Percentiles rank a stretch among this genome's conserved stretches.
phyloP scores from a whole-genome alignment of 495 filamentous ascomycete genomes.

The Trichocladium uniseriatum region DNA sequence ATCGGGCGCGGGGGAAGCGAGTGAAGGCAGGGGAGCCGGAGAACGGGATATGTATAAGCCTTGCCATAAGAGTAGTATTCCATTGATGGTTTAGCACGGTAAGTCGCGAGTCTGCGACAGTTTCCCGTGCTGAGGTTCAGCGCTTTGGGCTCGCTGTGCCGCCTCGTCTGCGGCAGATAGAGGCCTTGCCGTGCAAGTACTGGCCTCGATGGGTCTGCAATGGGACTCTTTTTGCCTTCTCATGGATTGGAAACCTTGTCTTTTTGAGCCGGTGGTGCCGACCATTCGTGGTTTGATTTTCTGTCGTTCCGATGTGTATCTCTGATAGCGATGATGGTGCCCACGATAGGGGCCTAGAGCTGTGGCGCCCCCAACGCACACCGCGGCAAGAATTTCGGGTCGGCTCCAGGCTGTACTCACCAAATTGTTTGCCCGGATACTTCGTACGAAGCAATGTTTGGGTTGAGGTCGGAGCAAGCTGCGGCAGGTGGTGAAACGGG shows the following conservation, averaged over 20 bases:
- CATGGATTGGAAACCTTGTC: too few relatives aligned
- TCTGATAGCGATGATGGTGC: too few relatives aligned
- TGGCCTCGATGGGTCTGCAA: too few relatives aligned
- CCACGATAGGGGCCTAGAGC: too few relatives aligned
- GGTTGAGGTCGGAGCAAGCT: constrained; percentile 3
- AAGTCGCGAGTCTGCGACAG: constrained; percentile 15
- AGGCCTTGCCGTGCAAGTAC: not conserved
- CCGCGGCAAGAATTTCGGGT: not conserved
- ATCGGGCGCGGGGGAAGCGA: not conserved
- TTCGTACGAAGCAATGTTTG: not conserved
- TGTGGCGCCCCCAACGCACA: too few relatives aligned
- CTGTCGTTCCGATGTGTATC: too few relatives aligned
- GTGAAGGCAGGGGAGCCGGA: too few relatives aligned
- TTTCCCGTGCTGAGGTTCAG: constrained; percentile 14
- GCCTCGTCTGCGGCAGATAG: constrained; percentile 12
- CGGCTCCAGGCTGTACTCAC: constrained; percentile 2
- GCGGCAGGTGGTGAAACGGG: not conserved
- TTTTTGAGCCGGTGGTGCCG: too few relatives aligned
- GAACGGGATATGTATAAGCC: too few relatives aligned
- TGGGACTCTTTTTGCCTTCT: too few relatives aligned
- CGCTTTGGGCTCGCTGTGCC: constrained; percentile 21
- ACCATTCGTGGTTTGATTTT: too few relatives aligned
- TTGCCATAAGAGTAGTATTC: not conserved
- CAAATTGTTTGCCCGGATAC: not conserved
- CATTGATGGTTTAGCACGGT: constrained; percentile 14